These are phyloP conservation scores for Parascedosporium putredinis DNA, from an alignment of 2,329 filamentous ascomycete genomes.

Conservation along the genomic window DNA sequence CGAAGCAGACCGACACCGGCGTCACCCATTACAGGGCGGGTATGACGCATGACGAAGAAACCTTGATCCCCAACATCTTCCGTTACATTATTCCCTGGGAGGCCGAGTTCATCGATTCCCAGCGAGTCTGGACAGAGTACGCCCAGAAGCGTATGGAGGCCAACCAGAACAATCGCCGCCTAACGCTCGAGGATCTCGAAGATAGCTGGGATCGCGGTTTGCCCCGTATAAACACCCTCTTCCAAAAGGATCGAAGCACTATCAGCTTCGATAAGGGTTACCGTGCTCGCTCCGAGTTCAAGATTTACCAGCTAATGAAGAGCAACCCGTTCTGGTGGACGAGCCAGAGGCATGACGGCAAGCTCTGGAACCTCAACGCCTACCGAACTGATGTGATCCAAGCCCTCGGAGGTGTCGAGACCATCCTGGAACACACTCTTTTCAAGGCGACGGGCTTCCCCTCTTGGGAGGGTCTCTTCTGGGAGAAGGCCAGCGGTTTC, in stretches of 20 bases:
- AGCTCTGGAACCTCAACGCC: slow-evolving; percentile 92
- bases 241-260: slow-evolving; percentile 96
- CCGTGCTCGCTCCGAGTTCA: slow-evolving; percentile 90
- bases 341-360: slow-evolving; percentile 91
- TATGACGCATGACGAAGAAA: slow-evolving; percentile 98
- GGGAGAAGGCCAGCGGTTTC: slow-evolving; percentile 58
- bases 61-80: slow-evolving; percentile 97
- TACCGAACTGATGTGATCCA: slow-evolving; percentile 97
- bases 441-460: slow-evolving; percentile 97
- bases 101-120: slow-evolving; percentile 96
- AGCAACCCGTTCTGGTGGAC: slow-evolving; percentile 99
- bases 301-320: slow-evolving; percentile 98
- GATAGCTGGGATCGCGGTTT: slow-evolving; percentile 98
- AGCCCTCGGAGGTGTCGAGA: slow-evolving; percentile 90
- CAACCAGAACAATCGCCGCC: slow-evolving; percentile 88
- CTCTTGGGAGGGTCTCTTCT: slow-evolving; percentile 93
- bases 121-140: slow-evolving; percentile 98
- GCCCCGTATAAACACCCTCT: slow-evolving; percentile 94
- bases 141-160: slow-evolving; percentile 96
- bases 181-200: slow-evolving; percentile 92
- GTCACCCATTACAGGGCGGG: slow-evolving; percentile 94
- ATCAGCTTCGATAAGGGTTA: slow-evolving; percentile 98
- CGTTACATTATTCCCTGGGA: slow-evolving; percentile 99
- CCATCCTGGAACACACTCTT: slow-evolving; percentile 89
- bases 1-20: slow-evolving; percentile 92